Base-by-base conservation (phyloP, 352 stramenopile genomes). In the Globisporangium cystogenes region DNA sequence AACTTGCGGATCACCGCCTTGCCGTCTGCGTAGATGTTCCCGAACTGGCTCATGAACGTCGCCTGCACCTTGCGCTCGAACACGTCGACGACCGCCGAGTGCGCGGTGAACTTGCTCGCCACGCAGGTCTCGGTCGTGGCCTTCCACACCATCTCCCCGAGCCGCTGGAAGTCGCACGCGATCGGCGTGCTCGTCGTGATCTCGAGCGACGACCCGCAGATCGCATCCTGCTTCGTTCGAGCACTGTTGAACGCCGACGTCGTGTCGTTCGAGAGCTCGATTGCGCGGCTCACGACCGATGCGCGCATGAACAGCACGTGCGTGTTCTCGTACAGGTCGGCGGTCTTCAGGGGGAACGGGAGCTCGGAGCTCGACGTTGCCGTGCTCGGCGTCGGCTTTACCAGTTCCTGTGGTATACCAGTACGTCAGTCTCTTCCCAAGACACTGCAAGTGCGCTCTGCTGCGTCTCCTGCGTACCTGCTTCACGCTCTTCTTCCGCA, bases 401-500 rank as follows among this genome's bases (percentile, higher is more conserved):
- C 33, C 33, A 37, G 14, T 12, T 37, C 33, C 33, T 37, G 33
- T 3, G 7, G 29, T 3, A 12, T 1, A 35, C 7, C 29, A 35
- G 29, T 7, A 7, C 29, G 29, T 35, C 10, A 35, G 29, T 7
- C 29, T 35, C 5, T 7, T n/a, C n/a, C n/a, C n/a, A n/a, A n/a
- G n/a, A 29, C 26, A 29, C 26, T 5, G 26, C 26, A 29, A 35
- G 29, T 35, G 29, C 10, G 4, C 7, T 4, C 29, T 12, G 0
- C 29, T 7, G 12, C 1, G 10, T 8, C 29, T 7, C 29, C 10
- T 3, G 29, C 29, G 10, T 12, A 35, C 29, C 29, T 35, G 29
- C 33, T 15, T 37, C 33, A 23, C 16, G 37, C 16, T 8, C 18
- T 54, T 35, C 46, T 74, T 68, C 27, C 70, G 52, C 24, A 81